Evolutionary conservation across 2,329 filamentous ascomycete species (phyloP).

Genomic region (Paramyrothecium roridum): DNA sequence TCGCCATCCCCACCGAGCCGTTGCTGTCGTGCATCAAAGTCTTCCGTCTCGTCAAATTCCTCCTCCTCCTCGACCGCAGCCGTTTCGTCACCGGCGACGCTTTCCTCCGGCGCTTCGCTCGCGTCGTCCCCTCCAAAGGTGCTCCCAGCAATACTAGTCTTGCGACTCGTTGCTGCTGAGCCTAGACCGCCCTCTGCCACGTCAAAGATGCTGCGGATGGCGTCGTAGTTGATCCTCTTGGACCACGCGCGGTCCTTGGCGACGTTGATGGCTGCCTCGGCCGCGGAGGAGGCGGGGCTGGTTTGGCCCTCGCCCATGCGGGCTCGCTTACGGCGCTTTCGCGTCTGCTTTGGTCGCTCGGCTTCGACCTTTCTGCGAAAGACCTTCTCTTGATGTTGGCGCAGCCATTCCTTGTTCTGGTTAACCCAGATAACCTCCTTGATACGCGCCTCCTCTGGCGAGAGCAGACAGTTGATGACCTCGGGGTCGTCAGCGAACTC

Average conservation of each 20-base stretch:
- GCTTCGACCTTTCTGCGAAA: conserved; percentile 68
- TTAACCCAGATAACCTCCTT: conserved; percentile 95
- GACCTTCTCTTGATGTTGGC: conserved; percentile 79
- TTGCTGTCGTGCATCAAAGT: conserved; percentile 29
- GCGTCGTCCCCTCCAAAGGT: conserved; percentile 30
- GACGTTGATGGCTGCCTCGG: conserved; percentile 66
- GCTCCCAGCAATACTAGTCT: conserved; percentile 34
- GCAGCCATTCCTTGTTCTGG: conserved; percentile 90
- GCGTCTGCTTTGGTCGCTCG: conserved; percentile 53
- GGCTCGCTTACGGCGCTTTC: conserved; percentile 52
- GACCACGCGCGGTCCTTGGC: conserved; percentile 67
- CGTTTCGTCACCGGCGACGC: conserved; percentile 29
- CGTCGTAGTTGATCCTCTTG: conserved; percentile 73
- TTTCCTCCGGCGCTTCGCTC: conserved; percentile 29
- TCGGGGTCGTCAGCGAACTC: conserved; percentile 91
- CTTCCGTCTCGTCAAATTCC: conserved; percentile 32
- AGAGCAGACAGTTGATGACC: conserved; percentile 75
- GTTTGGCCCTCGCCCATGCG: conserved; percentile 63
- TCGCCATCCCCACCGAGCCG: conserved; percentile 22
- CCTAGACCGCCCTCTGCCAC: conserved; percentile 42
- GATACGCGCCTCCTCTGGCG: conserved; percentile 68
- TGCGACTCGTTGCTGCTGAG: conserved; percentile 47
- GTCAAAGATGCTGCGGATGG: conserved; percentile 56
- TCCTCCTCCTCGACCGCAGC: conserved; percentile 27
- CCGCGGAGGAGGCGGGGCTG: conserved; percentile 63